Base-by-base conservation (phyloP, 2,329 filamentous ascomycete genomes). In the Fusarium virguliforme region DNA sequence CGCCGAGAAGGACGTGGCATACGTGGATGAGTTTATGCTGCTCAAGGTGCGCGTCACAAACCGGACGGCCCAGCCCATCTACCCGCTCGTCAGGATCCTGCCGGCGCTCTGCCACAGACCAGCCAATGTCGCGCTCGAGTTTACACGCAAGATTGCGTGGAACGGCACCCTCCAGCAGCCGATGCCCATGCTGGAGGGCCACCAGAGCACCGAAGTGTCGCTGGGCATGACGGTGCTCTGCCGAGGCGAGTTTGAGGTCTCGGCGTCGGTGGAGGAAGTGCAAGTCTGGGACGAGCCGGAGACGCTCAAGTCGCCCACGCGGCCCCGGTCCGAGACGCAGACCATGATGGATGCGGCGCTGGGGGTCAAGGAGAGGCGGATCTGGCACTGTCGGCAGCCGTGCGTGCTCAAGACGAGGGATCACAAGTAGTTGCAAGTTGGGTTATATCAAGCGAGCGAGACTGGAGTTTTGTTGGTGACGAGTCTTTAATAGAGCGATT, bases 141-240 rank as follows among this genome's bases (percentile, higher is more conserved):
- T 95, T 62, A 92, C 92, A 43, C 91, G 93, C 76, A 93, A 94
- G 70, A 87, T 97, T 60, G 91, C 91, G 1, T 96, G 94, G 91
- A 95, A 94, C 71, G 95, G 95, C 2, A 90, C 92, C 32, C 81
- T 97, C 63, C 95, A 98, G 81, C 91, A 91, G 76, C 85, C 88
- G 2, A 82, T 97, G 0, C 90, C 92, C 0, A 77, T 88, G 7
- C 78, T 97, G 1, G 80, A 81, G 6, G 88, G 90, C 0, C 87
- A 89, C 5, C 84, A 87, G 48, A 87, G 81, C n/a, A 84, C 86
- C 0, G 87, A 91, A 66, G 84, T 93, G 24, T 85, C 86, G 2
- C 81, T 97, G 4, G 92, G 92, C 5, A 86, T 95, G 46, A 93
- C 93, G 43, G 88, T 91, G 34, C 87, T 97, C 35, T 94, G 92